phyloP scores from a whole-genome alignment of 176 grass and related monocot species.

The Themeda triandra region DNA sequence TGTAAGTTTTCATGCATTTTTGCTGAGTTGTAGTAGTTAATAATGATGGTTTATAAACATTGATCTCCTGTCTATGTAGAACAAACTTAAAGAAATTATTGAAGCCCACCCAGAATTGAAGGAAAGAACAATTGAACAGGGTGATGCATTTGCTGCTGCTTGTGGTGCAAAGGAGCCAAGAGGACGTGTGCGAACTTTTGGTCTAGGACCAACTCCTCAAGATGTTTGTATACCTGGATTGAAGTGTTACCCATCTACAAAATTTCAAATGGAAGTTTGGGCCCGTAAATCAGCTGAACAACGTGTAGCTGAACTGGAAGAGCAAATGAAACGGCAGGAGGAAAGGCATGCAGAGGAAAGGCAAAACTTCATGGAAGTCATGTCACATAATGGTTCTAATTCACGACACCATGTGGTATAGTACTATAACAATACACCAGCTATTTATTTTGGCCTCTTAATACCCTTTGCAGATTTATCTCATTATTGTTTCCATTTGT shows the following conservation, averaged over 20 bases:
- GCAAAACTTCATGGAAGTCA: background rate
- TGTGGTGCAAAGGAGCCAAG: background rate
- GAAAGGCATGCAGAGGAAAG: too few relatives aligned
- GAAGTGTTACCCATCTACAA: background rate
- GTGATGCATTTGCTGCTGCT: too few relatives aligned
- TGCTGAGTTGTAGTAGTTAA: background rate
- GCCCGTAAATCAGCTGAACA: background rate
- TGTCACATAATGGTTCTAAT: background rate
- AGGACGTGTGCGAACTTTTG: background rate
- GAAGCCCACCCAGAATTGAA: background rate
- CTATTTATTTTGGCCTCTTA: background rate
- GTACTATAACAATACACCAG: background rate
- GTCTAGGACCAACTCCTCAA: background rate
- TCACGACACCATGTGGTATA: background rate
- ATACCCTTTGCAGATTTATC: too few relatives aligned
- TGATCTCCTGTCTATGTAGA: background rate
- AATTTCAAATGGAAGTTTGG: background rate
- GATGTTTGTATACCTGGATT: background rate
- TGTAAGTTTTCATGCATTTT: background rate
- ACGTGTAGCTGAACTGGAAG: background rate
- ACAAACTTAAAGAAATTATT: background rate
- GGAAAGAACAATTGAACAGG: background rate
- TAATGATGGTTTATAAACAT: background rate
- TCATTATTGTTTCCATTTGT: background rate
- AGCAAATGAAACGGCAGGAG: too few relatives aligned